Conservation (phyloP, 2,329 filamentous ascomycete species). For the Emericellopsis cladophorae region DNA sequence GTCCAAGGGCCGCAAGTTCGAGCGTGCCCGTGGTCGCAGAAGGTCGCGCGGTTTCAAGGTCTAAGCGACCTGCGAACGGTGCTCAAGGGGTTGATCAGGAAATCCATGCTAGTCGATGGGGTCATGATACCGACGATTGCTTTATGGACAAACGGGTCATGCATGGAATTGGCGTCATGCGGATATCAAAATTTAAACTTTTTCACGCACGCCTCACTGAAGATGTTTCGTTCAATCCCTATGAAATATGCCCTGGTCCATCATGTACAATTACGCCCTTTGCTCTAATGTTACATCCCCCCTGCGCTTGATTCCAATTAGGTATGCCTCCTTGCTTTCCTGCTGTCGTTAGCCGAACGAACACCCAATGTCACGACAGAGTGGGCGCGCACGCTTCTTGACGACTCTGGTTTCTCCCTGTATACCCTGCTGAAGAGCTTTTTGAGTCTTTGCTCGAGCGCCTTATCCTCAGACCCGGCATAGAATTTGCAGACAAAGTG, state of each 20-base stretch:
- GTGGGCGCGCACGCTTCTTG: slow-evolving; percentile 55
- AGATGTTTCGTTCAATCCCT: not conserved
- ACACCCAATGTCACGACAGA: not conserved
- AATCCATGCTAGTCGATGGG: not conserved
- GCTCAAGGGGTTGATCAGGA: slow-evolving; percentile 5
- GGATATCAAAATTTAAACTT: slow-evolving; percentile 22
- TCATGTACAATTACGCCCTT: not conserved
- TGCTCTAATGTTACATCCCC: slow-evolving; percentile 16
- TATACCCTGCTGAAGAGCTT: slow-evolving; percentile 69
- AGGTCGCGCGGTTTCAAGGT: slow-evolving; percentile 99
- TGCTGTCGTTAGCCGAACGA: slow-evolving; percentile 4
- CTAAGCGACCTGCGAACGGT: slow-evolving; percentile 41
- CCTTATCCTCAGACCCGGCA: slow-evolving; percentile 76
- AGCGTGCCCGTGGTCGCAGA: slow-evolving; percentile 97
- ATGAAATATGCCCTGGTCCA: not conserved
- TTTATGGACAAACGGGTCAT: slow-evolving; percentile 2
- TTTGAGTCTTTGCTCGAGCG: slow-evolving; percentile 60
- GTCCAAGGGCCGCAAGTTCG: slow-evolving; percentile 99
- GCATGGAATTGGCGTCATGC: slow-evolving; percentile 18
- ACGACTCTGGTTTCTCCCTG: slow-evolving; percentile 84
- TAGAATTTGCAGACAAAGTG: slow-evolving; percentile 98
- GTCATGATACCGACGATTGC: slow-evolving; percentile 1
- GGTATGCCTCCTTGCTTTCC: slow-evolving; percentile 63
- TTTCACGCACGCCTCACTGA: not conserved
- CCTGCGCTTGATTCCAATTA: slow-evolving; percentile 67